A percentile compares a stretch with the other conserved stretches of the same genome.
Evolutionary conservation across 768 basidiomycete species (phyloP).

Genomic region (Amanita brunnescens): DNA sequence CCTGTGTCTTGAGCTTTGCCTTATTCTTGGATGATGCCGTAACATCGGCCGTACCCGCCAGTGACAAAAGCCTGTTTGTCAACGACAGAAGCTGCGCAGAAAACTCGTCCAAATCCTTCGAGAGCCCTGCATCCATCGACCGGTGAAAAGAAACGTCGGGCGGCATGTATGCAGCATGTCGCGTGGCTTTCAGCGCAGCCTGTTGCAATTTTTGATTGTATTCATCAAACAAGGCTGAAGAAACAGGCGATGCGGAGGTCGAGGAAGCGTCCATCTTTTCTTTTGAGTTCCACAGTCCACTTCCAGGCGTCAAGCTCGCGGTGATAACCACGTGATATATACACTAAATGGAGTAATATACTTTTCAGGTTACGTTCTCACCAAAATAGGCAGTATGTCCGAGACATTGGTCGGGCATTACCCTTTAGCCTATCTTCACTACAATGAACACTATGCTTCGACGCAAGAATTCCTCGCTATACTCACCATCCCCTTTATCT

Average conservation of each 20-base stretch:
- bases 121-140: slow-evolving; percentile 68
- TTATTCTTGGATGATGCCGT: slow-evolving; percentile 16
- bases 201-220: slow-evolving; percentile 53
- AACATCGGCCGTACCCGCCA: slow-evolving; percentile 37
- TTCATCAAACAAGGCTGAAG: slow-evolving; percentile 31
- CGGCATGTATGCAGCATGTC: slow-evolving; percentile 53
- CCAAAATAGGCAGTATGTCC: background rate
- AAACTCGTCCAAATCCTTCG: slow-evolving; percentile 59
- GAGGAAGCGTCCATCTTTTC: slow-evolving; percentile 9
- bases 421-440: background rate
- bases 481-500: background rate
- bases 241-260: background rate
- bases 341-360: background rate
- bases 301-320: no score
- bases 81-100: slow-evolving; percentile 58
- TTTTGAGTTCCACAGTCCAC: no score
- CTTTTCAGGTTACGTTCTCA: background rate
- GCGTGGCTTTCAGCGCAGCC: slow-evolving; percentile 54
- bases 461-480: background rate
- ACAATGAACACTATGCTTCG: background rate
- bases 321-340: background rate
- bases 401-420: background rate
- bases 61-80: slow-evolving; percentile 52
- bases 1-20: slow-evolving; percentile 56
- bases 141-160: slow-evolving; percentile 83